Evolutionary conservation across 441 rosid genomes (phyloP).

Genomic region (Populus hybrid): DNA sequence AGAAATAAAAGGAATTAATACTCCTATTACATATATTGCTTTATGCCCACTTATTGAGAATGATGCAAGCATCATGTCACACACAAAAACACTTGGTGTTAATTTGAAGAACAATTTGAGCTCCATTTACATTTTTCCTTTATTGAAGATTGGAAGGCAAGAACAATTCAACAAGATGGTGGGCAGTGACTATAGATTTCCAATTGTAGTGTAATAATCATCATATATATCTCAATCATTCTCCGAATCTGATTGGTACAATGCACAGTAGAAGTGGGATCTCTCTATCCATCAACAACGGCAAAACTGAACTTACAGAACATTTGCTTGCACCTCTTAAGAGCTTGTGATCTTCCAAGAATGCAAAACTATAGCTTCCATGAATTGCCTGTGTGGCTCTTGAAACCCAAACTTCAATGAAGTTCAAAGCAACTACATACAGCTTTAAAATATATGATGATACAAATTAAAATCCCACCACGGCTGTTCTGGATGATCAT

Average conservation of each 20-base stretch:
- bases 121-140: background rate
- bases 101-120: background rate
- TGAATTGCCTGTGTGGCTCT: background rate
- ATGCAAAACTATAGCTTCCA: slow-evolving; percentile 13
- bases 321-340: background rate
- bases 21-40: background rate
- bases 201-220: slow-evolving; percentile 2
- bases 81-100: background rate
- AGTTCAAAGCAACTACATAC: background rate
- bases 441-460: background rate
- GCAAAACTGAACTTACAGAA: background rate
- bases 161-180: background rate
- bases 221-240: slow-evolving; percentile 25
- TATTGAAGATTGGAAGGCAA: background rate
- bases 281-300: slow-evolving; percentile 5
- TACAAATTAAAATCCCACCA: slow-evolving; percentile 7
- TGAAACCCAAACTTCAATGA: background rate
- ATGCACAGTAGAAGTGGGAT: slow-evolving; percentile 15
- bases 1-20: background rate
- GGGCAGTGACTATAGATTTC: background rate
- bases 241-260: slow-evolving; percentile 16
- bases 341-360: background rate
- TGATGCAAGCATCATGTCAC: slow-evolving; percentile 21
- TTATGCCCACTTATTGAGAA: background rate
- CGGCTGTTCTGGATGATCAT: slow-evolving; percentile 2